A percentile compares a stretch with the other conserved stretches of the same genome.
Conservation (phyloP, 495 filamentous ascomycete genomes). For the Neurospora tetrasperma region DNA sequence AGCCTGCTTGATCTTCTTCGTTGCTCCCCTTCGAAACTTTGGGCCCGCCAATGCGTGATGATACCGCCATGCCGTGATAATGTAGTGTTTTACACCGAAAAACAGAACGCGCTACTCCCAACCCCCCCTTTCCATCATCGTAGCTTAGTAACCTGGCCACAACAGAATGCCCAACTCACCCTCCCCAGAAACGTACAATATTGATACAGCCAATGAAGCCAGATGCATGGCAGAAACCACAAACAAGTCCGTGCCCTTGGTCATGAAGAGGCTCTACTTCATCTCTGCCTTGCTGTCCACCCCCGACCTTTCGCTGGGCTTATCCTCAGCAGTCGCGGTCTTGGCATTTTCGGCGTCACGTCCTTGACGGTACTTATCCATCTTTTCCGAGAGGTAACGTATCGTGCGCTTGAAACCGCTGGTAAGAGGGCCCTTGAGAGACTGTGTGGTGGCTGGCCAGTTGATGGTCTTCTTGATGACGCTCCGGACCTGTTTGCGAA, state of each 20-base stretch:
- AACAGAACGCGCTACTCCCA: not conserved
- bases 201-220: not conserved
- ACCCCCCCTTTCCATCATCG: not conserved
- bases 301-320: not conserved
- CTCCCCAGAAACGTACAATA: not conserved
- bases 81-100: not conserved
- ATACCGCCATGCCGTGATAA: not conserved
- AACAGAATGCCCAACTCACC: not conserved
- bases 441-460: constrained; percentile 85
- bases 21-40: not conserved
- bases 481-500: constrained; percentile 54
- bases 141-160: not conserved
- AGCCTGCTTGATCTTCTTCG: not conserved
- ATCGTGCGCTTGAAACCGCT: constrained; percentile 56
- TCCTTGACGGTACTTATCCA: constrained; percentile 53
- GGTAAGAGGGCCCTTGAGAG: constrained; percentile 68
- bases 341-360: constrained; percentile 14
- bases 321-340: constrained; percentile 1
- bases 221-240: not conserved
- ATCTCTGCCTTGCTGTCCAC: constrained; percentile 1
- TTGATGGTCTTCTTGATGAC: constrained; percentile 77
- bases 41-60: not conserved
- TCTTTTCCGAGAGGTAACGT: constrained; percentile 78
- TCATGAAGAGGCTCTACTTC: constrained; percentile 5
- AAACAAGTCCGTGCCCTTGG: not conserved